These are phyloP conservation scores for Penicillium sp. DNA, from an alignment of 2,329 filamentous ascomycete genomes.

Conservation along the genomic window DNA sequence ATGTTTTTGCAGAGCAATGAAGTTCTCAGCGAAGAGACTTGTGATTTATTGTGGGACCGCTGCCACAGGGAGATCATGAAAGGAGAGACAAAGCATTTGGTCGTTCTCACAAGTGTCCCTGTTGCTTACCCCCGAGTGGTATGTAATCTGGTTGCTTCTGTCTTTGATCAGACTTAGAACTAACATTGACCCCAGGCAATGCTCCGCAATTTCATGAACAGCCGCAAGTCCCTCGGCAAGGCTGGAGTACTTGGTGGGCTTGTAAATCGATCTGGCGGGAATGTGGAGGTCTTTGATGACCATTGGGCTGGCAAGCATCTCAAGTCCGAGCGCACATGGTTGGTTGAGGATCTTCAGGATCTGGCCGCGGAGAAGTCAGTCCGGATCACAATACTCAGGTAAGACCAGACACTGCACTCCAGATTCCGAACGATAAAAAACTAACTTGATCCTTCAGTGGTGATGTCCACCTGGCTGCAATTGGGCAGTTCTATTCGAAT, in stretches of 20 bases:
- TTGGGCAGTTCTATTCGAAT: slow-evolving; percentile 92
- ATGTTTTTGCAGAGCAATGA: slow-evolving; percentile 51
- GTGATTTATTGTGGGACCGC: slow-evolving; percentile 77
- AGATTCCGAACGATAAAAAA: background rate
- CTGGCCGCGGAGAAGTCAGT: slow-evolving; percentile 86
- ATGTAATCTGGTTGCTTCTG: slow-evolving; percentile 31
- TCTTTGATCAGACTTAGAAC: slow-evolving; percentile 25
- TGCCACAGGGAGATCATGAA: slow-evolving; percentile 72
- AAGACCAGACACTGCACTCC: slow-evolving; percentile 10
- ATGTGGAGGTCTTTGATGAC: slow-evolving; percentile 85
- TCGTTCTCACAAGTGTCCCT: slow-evolving; percentile 77
- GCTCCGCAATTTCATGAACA: slow-evolving; percentile 65
- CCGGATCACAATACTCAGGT: slow-evolving; percentile 78
- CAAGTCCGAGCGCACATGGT: slow-evolving; percentile 75
- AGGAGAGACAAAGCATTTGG: slow-evolving; percentile 77
- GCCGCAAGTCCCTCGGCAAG: slow-evolving; percentile 75
- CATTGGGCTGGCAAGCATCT: slow-evolving; percentile 96
- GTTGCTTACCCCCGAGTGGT: slow-evolving; percentile 71
- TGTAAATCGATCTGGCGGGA: slow-evolving; percentile 82
- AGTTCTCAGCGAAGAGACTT: slow-evolving; percentile 69
- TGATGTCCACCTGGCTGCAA: slow-evolving; percentile 71
- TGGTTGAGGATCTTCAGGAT: slow-evolving; percentile 86
- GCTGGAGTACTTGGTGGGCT: slow-evolving; percentile 69
- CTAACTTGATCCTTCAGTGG: slow-evolving; percentile 47
- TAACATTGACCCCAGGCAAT: slow-evolving; percentile 47